Base-by-base conservation (phyloP, 371 early-diverging fungal species). In the Gilbertella persicaria region DNA sequence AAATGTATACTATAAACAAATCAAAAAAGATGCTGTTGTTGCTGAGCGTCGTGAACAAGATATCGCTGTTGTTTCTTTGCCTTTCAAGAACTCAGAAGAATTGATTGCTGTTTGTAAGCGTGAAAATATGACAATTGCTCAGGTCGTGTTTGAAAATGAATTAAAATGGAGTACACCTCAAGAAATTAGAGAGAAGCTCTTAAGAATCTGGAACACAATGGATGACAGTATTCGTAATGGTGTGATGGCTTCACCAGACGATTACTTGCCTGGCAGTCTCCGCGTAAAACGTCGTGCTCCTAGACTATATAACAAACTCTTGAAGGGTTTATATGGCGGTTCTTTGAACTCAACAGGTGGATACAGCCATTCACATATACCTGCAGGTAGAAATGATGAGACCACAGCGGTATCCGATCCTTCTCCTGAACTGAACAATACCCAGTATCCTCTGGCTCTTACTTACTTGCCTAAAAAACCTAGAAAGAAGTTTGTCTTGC, bases 151-250 rank as follows among this genome's bases (percentile, higher is more conserved):
- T 66, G 86, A 91, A 67, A 96, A 96, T 64, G 97, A 96, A 63
- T 82, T 95, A 10, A 86, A 86, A 43, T 96, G 97, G 97, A 72
- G 91, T 26, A 83, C 81, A 8, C 84, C 90, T 28, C 86, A 85
- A 24, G 92, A 91, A 40, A 90, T 96, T 46, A 69, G 83, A 53
- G 72, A 78, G 48, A 75, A 88, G 58, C 78, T 90, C 1, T 66
- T 89, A 50, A 73, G 79, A n/a, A 90, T 96, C 51, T 96, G 97
- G 97, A 78, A 87, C 43, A 92, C 93, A 39, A 96, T 96, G 97
- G 91, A 95, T 67, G 85, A 90, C 54, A 90, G 91, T 53, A 96
- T 96, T 58, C 83, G 90, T 68, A 80, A 92, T 54, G 87, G 87
- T 39, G 79, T 78, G 33, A 69, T 78, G 70, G 78, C 78, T 30